Base-by-base conservation (phyloP, 2,329 filamentous ascomycete genomes). In the Fusarium sp. region DNA sequence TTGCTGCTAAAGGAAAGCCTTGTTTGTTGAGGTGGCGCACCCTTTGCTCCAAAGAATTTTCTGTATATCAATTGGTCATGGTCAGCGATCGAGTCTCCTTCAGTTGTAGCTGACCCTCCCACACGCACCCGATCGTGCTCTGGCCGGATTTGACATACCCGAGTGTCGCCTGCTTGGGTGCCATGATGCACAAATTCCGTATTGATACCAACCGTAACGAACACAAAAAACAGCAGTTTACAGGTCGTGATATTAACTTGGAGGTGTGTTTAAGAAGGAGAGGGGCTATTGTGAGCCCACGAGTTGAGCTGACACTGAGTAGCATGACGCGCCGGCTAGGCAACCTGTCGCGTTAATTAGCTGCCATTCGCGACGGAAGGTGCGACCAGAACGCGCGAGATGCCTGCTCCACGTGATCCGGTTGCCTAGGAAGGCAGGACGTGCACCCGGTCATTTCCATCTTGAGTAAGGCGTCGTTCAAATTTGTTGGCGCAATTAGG, bases 141-240 rank as follows among this genome's bases (percentile, higher is more conserved):
- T 95, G 92, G 69, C 86, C 85, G 75, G 89, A 83, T 81, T 88
- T 91, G 68, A 95, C 93, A 83, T 96, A 97, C 94, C 93, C 93
- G 79, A 97, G 83, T 65, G 92, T 97, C 75, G 92, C 89, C 82
- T 97, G 93, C 78, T 93, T 94, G 42, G 82, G 82, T 72, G 84
- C 82, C 82, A 85, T 84, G 71, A 72, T 73, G 62, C 54, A 66
- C 42, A 64, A 21, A 54, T 49, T 69, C 37, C 39, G 44, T 35
- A 54, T 37, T n/a, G 48, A 49, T 48, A 50, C 28, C 35, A 59
- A 29, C 38, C 54, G 26, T 29, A 57, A 64, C 12, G 38, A 55
- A 37, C 53, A 60, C 44, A 63, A 28, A 42, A 67, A 29, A 50
- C 23, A 42, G 24, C 28, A 47, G 24, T 43, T 57, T 26, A 31